Evolutionary conservation across 495 filamentous ascomycete genomes (phyloP), one percentile per base, ranked within the genome.

Genomic region (Aspergillus bertholletiae): DNA sequence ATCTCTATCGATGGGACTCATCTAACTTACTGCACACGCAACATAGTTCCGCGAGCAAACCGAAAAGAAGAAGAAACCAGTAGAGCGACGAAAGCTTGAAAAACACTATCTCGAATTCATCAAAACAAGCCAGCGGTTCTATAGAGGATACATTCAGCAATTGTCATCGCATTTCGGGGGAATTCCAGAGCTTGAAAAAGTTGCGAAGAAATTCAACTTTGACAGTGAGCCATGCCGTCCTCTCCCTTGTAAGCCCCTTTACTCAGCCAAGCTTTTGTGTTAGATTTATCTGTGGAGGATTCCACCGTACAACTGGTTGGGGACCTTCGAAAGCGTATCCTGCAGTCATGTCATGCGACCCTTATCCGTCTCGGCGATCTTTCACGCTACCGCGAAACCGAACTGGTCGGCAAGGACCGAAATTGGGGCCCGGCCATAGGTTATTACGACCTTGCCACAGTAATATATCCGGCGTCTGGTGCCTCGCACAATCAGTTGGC

Each of bases 311-410:
- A 73, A 24, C 66, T 74, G 3, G 70, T 81, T 7, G 66, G 77
- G 17, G 64, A 80, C 5, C 60, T 87, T 35, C 78, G 81, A 35
- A 61, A 75, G 13, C 69, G 78, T 32, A 80, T 92, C 49, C 79
- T 90, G 7, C 67, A 74, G 49, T 92, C 89, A 13, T 96, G 91
- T 70, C 87, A 96, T 72, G 83, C 84, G 47, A 88, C 88, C 8
- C 79, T 97, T 26, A 86, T 96, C 43, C 87, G 84, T 51, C 82
- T 98, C 9, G 94, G 94, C 41, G 94, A 98, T 65, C 80, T 98
- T 26, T 91, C 90, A 30, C 84, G 94, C 57, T 98, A 97, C 66
- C 87, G 95, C 43, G 90, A 91, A 64, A 83, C 84, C 23, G 81
- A 88, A 65, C 65, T 80, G 37, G 71, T 74, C 32, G 75, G 74